Base-by-base conservation (phyloP, 2,329 filamentous ascomycete genomes). In the Helotiales sp. region DNA sequence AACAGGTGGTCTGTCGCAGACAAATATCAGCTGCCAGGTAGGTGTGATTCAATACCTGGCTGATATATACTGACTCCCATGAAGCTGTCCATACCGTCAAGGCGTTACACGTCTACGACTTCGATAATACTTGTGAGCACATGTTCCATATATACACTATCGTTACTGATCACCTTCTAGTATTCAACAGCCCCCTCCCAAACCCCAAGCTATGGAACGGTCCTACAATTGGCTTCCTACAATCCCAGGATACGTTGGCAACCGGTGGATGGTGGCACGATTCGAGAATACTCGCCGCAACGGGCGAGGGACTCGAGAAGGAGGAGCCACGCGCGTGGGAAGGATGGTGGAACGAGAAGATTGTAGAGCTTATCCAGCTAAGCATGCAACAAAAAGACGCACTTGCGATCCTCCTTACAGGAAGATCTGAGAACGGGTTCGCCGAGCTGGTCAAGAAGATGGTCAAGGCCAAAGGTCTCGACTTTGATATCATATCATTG, bases 241-340 rank as follows among this genome's bases (percentile, higher is more conserved):
- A 91, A 68, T 89, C 85, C 55, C 89, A 91, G 71, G 91, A 96
- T 71, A 84, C 87, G 61, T 92, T 98, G 73, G 82, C 89, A 69
- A 91, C 91, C 72, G 95, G 94, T 71, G 93, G 95, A 70, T 99
- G 96, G 96, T 99, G 96, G 96, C 96, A 99, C 79, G 94, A 98
- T 76, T 87, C 88, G 50, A 88, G 88, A 70, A 94, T 99, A 69
- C 88, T 99, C 26, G 88, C 91, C 11, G 90, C 94, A 1, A 97
- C 93, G 0, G 96, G 96, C 61, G 86, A 93, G 65, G 96, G 96
- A 17, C 78, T 90, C 6, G 92, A 93, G 61, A 87, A 87, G 65
- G 96, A 98, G 80, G 94, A 98, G 78, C 83, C 86, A 49, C 88
- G 89, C 26, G 94, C 87, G 10, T 99, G 95, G 95, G 83, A 91